phyloP scores from a whole-genome alignment of 371 early-diverging fungal genomes.

The Batrachochytrium dendrobatidis region DNA sequence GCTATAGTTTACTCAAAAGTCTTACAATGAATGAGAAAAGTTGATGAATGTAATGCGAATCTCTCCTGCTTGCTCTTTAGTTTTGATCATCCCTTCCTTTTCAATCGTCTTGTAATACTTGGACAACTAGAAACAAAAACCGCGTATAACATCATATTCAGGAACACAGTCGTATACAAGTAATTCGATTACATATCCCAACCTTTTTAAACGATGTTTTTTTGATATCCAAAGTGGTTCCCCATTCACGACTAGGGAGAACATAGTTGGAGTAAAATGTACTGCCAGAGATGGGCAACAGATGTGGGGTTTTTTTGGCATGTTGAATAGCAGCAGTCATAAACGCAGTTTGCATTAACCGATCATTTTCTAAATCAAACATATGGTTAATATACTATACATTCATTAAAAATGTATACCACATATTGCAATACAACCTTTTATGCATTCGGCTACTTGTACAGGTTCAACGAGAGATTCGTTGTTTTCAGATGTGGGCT shows the following conservation, averaged over 20 bases:
- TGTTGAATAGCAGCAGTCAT: slow-evolving; percentile 18
- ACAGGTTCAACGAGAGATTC: no score
- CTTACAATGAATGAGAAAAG: slow-evolving; percentile 26
- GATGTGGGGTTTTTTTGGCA: slow-evolving; percentile 18
- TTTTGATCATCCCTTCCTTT: slow-evolving; percentile 29
- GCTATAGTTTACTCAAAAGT: neutral
- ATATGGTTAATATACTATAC: no score
- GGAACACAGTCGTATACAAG: neutral
- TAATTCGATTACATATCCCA: neutral
- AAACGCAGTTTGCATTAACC: slow-evolving; percentile 21
- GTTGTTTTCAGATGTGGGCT: no score
- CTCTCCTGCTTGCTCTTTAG: slow-evolving; percentile 33
- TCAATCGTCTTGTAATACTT: slow-evolving; percentile 40
- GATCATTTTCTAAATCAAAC: slow-evolving; percentile 32
- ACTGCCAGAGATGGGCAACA: slow-evolving; percentile 26
- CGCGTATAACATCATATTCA: neutral
- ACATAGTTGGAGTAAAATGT: slow-evolving; percentile 25
- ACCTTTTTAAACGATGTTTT: slow-evolving; percentile 30
- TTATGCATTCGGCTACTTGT: no score
- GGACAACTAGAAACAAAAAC: slow-evolving; percentile 7
- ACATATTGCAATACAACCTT: no score
- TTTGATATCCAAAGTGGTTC: slow-evolving; percentile 28
- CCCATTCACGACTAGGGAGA: slow-evolving; percentile 18
- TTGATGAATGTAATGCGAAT: slow-evolving; percentile 22
- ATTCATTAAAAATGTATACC: no score